Evolutionary conservation across 108 stramenopile genomes (phyloP), one percentile per base, ranked within the genome.

Genomic region (Nitzschia sp.): DNA sequence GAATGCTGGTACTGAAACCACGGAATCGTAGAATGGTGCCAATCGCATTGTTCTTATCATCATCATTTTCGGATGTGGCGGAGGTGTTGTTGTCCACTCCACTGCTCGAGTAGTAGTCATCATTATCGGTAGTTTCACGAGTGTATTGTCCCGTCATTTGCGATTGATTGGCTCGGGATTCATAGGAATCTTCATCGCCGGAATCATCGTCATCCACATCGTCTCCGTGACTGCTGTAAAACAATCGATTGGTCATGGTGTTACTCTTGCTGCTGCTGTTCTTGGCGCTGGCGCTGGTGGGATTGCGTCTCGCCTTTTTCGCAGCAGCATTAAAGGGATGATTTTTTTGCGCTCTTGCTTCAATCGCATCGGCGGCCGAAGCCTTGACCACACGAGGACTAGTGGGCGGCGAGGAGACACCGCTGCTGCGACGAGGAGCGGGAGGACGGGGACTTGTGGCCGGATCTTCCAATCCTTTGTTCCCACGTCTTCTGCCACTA

Each of bases 1-100:
- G 69, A 54, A 94, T 84, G 61, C 80, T 82, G 30, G 93, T 91
- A 29, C 76, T 76, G 55, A 94, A 94, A 0, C 93, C 93, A 8
- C 93, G 78, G 45, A 85, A 94, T 1, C 93, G 80, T 34, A 75
- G 57, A 56, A 85, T 79, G 36, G 76, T 77, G 23, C 38, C 25
- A 61, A 61, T 31, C 17, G 58, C 68, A 32, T 16, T 45, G 3
- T 31, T 36, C 3, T 25, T 21, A 8, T 9, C 35, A 16, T 27
- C 47, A 21, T 52, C 21, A n/a, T n/a, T n/a, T 1, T 50, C 60
- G 17, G 68, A 50, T 1, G 60, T 61, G 41, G 16, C 21, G 33
- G 28, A 48, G 30, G 46, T 48, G 9, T 32, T 17, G 25, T 48
- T 27, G 27, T 35, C 46, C 2, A 16, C 30, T 28, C n/a, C n/a